phyloP scores from a whole-genome alignment of 352 stramenopile genomes.

The Phytophthora meadii region DNA sequence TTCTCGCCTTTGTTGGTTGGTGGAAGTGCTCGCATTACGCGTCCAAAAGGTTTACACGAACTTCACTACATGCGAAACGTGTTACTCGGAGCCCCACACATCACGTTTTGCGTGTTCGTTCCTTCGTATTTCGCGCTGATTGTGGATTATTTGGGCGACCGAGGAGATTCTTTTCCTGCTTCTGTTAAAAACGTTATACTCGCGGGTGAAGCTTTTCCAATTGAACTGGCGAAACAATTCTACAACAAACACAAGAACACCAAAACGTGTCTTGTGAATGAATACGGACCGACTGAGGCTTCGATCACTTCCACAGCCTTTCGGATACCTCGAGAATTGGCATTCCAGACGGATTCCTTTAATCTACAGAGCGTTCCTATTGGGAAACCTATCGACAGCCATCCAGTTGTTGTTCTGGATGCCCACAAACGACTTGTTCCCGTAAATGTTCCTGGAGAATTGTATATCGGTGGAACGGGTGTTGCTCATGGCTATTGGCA shows the following conservation, averaged over 20 bases:
- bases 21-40: slow-evolving; percentile 49
- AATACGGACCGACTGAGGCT: slow-evolving; percentile 63
- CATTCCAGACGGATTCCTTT: slow-evolving; percentile 9
- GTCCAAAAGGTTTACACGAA: slow-evolving; percentile 56
- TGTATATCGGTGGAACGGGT: slow-evolving; percentile 74
- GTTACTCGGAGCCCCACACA: slow-evolving; percentile 18
- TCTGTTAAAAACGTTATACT: slow-evolving; percentile 50
- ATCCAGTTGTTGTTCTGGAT: slow-evolving; percentile 60
- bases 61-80: slow-evolving; percentile 46
- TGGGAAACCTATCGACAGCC: slow-evolving; percentile 56
- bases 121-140: slow-evolving; percentile 65
- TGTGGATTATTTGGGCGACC: slow-evolving; percentile 45
- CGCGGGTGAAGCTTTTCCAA: slow-evolving; percentile 52
- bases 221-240: slow-evolving; percentile 54
- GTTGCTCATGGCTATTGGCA: slow-evolving; percentile 75
- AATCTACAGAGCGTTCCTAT: slow-evolving; percentile 57
- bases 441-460: slow-evolving; percentile 58
- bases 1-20: slow-evolving; percentile 57
- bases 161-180: slow-evolving; percentile 35
- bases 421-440: slow-evolving; percentile 49
- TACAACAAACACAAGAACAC: slow-evolving; percentile 38
- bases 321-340: slow-evolving; percentile 35
- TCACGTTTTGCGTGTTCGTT: slow-evolving; percentile 67
- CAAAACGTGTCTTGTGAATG: slow-evolving; percentile 51
- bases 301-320: slow-evolving; percentile 61